Evolutionary conservation across 1,284 basidiomycete genomes (phyloP).

Genomic region (Tilletia walkeri): DNA sequence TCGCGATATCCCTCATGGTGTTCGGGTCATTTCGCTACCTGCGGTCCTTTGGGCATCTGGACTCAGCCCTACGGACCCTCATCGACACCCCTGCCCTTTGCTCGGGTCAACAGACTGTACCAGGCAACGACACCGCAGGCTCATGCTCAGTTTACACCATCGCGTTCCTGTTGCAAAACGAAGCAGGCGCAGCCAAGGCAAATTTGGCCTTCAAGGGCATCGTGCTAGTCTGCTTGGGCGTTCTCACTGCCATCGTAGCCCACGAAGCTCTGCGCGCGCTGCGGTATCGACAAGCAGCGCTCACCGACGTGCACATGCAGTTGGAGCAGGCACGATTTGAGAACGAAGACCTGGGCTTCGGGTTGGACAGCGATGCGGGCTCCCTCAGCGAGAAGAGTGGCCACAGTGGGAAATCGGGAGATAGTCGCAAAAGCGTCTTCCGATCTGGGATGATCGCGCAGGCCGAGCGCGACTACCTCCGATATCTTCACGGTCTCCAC

Average conservation of each 20-base stretch:
- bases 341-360: constrained; percentile 8
- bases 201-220: constrained; percentile 6
- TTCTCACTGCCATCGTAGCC: neutral
- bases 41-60: neutral
- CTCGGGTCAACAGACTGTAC: neutral
- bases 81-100: neutral
- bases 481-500: constrained; percentile 2
- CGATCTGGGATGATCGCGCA: neutral
- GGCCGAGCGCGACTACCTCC: constrained; percentile 11
- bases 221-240: neutral
- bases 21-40: neutral
- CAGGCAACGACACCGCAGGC: neutral
- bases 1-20: neutral
- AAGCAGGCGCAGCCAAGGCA: neutral
- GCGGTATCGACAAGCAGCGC: neutral
- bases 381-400: neutral
- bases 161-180: constrained; percentile 9
- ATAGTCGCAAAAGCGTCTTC: constrained; percentile 2
- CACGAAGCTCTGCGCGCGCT: constrained; percentile 6
- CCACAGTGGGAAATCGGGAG: neutral
- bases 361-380: neutral
- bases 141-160: constrained; percentile 12
- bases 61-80: neutral
- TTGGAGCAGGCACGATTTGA: constrained; percentile 4
- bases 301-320: constrained; percentile 13